These are phyloP conservation scores for Xerocomus amazonicus DNA, from an alignment of 1,284 basidiomycete genomes.

Conservation along the genomic window DNA sequence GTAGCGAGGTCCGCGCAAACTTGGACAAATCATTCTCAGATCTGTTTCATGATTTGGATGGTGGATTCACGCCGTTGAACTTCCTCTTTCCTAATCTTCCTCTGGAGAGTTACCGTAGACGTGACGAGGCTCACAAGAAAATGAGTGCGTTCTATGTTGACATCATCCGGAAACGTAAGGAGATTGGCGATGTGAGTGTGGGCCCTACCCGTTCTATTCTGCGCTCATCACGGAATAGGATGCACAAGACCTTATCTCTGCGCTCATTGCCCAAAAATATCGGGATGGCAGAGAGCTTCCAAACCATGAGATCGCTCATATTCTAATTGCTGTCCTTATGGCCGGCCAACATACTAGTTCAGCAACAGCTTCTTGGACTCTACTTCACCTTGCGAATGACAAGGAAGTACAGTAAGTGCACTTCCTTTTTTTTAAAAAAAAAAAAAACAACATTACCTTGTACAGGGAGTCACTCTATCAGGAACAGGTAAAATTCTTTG, in stretches of 20 bases:
- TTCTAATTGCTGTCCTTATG: conserved; percentile 95
- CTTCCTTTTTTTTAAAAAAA: not conserved
- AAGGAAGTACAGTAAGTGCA: conserved; percentile 69
- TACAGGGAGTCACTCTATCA: conserved; percentile 74
- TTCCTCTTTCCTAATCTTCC: conserved; percentile 96
- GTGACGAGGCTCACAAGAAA: conserved; percentile 88
- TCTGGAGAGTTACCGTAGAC: conserved; percentile 80
- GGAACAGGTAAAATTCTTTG: conserved; percentile 87
- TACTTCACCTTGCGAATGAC: conserved; percentile 85
- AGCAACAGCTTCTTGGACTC: conserved; percentile 87
- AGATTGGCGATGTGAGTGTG: conserved; percentile 40
- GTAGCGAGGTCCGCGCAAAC: conserved; percentile 78
- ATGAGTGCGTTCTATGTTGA: conserved; percentile 94
- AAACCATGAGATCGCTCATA: conserved; percentile 94
- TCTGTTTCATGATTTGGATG: conserved; percentile 88
- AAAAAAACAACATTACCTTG: not conserved
- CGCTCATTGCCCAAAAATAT: conserved; percentile 84
- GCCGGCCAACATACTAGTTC: conserved; percentile 98
- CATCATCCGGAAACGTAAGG: conserved; percentile 80
- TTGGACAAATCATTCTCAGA: conserved; percentile 86
- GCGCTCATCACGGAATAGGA: conserved; percentile 38
- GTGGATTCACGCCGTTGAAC: conserved; percentile 88
- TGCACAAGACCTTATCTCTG: conserved; percentile 91
- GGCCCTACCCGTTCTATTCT: not conserved
- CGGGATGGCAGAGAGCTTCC: conserved; percentile 76